Base-by-base conservation (phyloP, 306 rosid species). In the Fragaria iinumae region DNA sequence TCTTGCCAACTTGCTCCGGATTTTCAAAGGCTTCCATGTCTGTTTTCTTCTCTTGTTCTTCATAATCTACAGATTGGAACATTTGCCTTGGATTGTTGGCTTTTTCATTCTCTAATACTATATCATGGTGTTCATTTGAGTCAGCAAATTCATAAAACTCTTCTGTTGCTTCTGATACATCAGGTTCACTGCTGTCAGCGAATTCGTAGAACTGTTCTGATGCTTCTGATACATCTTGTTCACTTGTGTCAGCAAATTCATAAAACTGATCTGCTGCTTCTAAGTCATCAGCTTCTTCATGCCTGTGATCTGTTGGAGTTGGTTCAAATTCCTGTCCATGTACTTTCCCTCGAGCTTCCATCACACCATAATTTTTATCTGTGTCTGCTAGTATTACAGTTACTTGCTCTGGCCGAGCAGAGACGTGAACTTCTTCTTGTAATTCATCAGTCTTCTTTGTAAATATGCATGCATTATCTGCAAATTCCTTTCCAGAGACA, bases 241-340 rank as follows among this genome's bases (percentile, higher is more conserved):
- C 67, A 74, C 32, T 57, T 67, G 73, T 48, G 65, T 53, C 72
- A 25, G 43, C 67, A 71, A 82, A 71, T 59, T 83, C 89, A 79
- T 66, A 81, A 71, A 78, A 85, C 65, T 79, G 76, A 70, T 84
- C 90, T 39, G 72, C 71, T 82, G 71, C 87, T 65, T 85, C 89
- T 64, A 72, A 71, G 34, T 52, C 53, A 43, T 78, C 85, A 68
- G 64, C 81, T 78, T 83, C 85, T 75, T 77, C 88, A 74, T 77
- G 87, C 72, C 50, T 59, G 70, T 67, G 76, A 73, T 84, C 81
- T 16, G 69, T 85, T 76, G 69, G 75, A 78, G 80, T 78, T 69
- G 87, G 74, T 76, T 52, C 70, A 67, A 64, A 63, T 76, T 79
- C 84, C 69, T 78, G 65, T 83, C 20, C n/a, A 29, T 12, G 79